phyloP scores from a whole-genome alignment of 257 asterid genomes.

The Solanum tarijense region DNA sequence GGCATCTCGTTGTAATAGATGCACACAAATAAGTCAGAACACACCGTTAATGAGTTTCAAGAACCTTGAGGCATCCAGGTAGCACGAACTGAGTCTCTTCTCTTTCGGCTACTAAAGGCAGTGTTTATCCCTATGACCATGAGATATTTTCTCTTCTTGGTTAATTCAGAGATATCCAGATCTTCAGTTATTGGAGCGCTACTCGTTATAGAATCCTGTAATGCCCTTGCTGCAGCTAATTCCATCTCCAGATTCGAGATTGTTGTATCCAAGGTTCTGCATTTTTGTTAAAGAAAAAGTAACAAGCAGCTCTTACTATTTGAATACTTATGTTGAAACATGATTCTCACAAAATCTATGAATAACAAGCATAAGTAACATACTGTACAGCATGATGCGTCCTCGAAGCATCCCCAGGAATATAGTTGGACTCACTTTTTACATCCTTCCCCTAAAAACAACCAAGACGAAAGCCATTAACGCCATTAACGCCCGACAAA shows the following conservation, averaged over 20 bases:
- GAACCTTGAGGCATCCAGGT: conserved; percentile 90
- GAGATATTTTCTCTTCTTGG: conserved; percentile 55
- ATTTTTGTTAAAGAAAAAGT: neutral
- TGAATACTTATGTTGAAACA: neutral
- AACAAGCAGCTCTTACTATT: neutral
- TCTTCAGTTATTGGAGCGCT: conserved; percentile 75
- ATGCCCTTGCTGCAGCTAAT: conserved; percentile 77
- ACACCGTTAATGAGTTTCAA: neutral
- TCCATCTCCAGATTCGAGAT: conserved; percentile 84
- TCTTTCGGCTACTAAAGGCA: conserved; percentile 85
- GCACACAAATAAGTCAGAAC: neutral
- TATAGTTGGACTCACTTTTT: conserved; percentile 28
- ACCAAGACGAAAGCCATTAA: neutral
- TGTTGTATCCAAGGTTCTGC: conserved; percentile 70
- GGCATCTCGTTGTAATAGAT: neutral
- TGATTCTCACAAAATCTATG: neutral
- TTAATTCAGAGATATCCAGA: conserved; percentile 38
- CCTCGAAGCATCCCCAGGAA: conserved; percentile 38
- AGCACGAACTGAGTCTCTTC: conserved; percentile 83
- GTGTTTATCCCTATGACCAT: conserved; percentile 79
- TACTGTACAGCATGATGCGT: conserved; percentile 46
- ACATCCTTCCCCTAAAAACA: conserved; percentile 15
- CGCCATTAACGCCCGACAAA: neutral
- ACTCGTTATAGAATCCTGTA: conserved; percentile 57
- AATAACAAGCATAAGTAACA: conserved; percentile 18